Conservation (phyloP, 2,329 filamentous ascomycete species). For the Fusarium citri region DNA sequence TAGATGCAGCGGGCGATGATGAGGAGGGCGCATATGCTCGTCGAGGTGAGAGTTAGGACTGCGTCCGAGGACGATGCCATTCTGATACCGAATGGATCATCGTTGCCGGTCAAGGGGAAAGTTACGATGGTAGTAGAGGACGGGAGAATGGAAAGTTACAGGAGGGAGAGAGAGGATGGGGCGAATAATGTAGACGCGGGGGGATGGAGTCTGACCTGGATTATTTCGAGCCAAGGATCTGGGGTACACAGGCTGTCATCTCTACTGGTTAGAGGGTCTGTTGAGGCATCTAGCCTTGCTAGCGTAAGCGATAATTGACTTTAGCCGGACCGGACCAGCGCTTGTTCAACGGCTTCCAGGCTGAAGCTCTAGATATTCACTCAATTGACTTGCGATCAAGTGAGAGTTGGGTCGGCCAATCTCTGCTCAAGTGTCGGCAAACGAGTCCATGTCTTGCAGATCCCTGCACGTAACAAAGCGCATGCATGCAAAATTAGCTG, state of each 20-base stretch:
- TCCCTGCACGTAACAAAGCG: neutral
- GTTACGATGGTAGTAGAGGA: neutral
- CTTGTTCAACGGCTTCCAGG: neutral
- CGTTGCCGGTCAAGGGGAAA: neutral
- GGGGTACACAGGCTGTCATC: neutral
- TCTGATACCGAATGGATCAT: slow-evolving; percentile 16
- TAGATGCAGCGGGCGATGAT: slow-evolving; percentile 48
- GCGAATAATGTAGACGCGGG: slow-evolving; percentile 3
- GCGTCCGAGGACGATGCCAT: slow-evolving; percentile 44
- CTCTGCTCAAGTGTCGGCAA: neutral
- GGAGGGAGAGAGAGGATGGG: neutral
- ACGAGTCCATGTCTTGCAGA: neutral
- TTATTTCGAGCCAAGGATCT: neutral
- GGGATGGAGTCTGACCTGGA: neutral
- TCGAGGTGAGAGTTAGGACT: slow-evolving; percentile 45
- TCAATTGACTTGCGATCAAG: neutral
- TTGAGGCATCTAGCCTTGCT: neutral
- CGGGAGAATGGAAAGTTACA: neutral
- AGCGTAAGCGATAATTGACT: neutral
- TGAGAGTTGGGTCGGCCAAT: neutral
- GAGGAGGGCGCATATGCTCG: slow-evolving; percentile 45
- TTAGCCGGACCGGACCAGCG: neutral
- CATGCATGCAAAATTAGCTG: neutral
- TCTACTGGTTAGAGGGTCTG: neutral
- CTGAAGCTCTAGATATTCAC: neutral